These are phyloP conservation scores for Apiospora aurea DNA, from an alignment of 2,329 filamentous ascomycete species.

Conservation along the genomic window DNA sequence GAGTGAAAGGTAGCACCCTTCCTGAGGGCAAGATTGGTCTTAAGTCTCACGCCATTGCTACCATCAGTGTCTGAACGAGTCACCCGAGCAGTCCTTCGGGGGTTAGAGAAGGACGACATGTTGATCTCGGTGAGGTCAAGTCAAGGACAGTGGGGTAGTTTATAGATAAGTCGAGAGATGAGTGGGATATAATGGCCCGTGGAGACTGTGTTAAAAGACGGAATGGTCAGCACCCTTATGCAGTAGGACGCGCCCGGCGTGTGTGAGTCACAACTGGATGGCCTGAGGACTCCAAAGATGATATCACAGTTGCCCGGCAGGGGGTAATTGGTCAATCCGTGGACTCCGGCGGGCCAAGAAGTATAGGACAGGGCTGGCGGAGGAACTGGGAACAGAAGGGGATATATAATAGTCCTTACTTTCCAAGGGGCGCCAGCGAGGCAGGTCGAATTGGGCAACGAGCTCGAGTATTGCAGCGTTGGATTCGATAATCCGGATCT, in stretches of 20 bases:
- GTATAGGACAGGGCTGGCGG: constrained; percentile 14
- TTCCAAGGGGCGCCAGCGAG: neutral
- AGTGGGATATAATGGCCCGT: constrained; percentile 34
- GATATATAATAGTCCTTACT: constrained; percentile 4
- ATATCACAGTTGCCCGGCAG: constrained; percentile 35
- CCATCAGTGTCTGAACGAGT: constrained; percentile 50
- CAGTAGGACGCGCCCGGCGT: constrained; percentile 37
- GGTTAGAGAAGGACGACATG: constrained; percentile 59
- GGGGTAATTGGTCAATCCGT: constrained; percentile 38
- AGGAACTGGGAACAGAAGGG: neutral
- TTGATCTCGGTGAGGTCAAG: constrained; percentile 41
- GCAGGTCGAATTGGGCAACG: neutral
- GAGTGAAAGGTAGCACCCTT: constrained; percentile 76
- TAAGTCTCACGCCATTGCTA: constrained; percentile 53
- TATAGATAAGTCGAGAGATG: constrained; percentile 30
- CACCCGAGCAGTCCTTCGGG: constrained; percentile 52
- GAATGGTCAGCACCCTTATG: constrained; percentile 41
- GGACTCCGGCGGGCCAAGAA: constrained; percentile 16
- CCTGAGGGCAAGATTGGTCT: constrained; percentile 65
- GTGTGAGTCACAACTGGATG: constrained; percentile 42
- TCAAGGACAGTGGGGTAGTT: constrained; percentile 31
- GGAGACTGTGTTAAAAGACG: constrained; percentile 29
- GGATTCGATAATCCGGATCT: neutral
- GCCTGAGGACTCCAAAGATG: constrained; percentile 36
- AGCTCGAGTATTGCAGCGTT: neutral